Percentiles rank a stretch among this genome's conserved stretches.
Evolutionary conservation across 352 stramenopile species (phyloP).

Genomic region (Phytophthora colocasiae): DNA sequence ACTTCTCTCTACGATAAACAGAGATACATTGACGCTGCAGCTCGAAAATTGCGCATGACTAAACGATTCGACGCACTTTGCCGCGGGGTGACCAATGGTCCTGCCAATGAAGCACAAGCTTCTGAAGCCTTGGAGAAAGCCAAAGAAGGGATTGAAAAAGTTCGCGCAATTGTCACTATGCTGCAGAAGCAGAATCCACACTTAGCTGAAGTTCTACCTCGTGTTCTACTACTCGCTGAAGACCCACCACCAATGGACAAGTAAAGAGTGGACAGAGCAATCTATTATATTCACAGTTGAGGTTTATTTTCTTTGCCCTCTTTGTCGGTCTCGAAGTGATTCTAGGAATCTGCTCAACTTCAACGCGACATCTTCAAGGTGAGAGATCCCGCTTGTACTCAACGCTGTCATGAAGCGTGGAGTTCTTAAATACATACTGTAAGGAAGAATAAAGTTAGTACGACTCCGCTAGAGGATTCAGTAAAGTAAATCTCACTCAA

Average conservation of each 20-base stretch:
- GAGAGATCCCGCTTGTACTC: slow-evolving; percentile 20
- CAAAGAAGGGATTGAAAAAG: slow-evolving; percentile 48
- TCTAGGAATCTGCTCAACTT: slow-evolving; percentile 47
- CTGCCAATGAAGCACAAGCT: slow-evolving; percentile 58
- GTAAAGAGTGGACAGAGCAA: slow-evolving; percentile 4
- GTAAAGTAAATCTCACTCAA: slow-evolving; percentile 46
- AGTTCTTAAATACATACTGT: slow-evolving; percentile 60
- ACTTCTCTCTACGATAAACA: slow-evolving; percentile 92
- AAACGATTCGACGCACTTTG: slow-evolving; percentile 73
- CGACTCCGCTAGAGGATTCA: no score
- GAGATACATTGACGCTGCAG: slow-evolving; percentile 78
- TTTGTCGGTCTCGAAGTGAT: slow-evolving; percentile 28
- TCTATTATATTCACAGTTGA: neutral
- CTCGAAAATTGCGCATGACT: slow-evolving; percentile 72
- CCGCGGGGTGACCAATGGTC: slow-evolving; percentile 45
- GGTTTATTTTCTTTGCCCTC: slow-evolving; percentile 9
- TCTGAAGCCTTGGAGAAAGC: slow-evolving; percentile 63
- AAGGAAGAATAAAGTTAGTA: slow-evolving; percentile 12
- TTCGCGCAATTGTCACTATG: slow-evolving; percentile 65
- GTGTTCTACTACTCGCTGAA: slow-evolving; percentile 82
- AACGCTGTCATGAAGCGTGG: slow-evolving; percentile 38
- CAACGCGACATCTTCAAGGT: slow-evolving; percentile 38
- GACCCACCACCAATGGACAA: slow-evolving; percentile 52
- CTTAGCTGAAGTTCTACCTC: slow-evolving; percentile 82
- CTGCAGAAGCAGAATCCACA: slow-evolving; percentile 80